Base-by-base conservation (phyloP, 768 basidiomycete genomes). In the Gloeostereum incarnatum region DNA sequence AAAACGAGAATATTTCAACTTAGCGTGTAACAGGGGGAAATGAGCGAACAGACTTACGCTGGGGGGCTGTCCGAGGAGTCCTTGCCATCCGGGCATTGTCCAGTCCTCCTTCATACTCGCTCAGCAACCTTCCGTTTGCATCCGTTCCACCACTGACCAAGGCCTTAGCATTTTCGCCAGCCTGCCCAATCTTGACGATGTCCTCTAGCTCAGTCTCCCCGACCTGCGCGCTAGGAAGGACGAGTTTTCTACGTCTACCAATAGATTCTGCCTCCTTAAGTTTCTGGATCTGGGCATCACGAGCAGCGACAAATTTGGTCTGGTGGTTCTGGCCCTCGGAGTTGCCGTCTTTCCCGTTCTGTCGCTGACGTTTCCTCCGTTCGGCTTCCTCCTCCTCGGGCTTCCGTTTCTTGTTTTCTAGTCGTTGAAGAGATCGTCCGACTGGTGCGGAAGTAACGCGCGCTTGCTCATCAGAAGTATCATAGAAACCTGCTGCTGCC, bases 241-340 rank as follows among this genome's bases (percentile, higher is more conserved):
- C 73, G 20, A 99, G 66, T 58, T 87, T 88, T 48, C 89, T 63
- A 47, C 96, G 62, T 46, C 90, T 74, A 18, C 90, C 86, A 41
- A 98, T 92, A 38, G 87, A 91, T 56, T 97, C 92, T 14, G 93
- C 93, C 58, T 99, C 96, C 59, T 96, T 96, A 41, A 98, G 66
- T 58, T 93, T 92, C 57, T 96, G 91, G 48, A 98, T 97, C 57
- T 99, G 94, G 1, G 92, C 92, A 54, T 98, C 93, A 40, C 94
- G 78, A 5, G 92, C 91, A n/a, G 93, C 82, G 31, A 97, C 75
- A 50, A 99, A 99, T 56, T 96, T 94, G 21, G 90, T 89, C 55
- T 93, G 84, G 45, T 86, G 80, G 6, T 68, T 66, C 5, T 71
- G 57, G 7, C 61, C 56, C 41, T 72, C 71, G 3, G n/a, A n/a